Base-by-base conservation (phyloP, 176 grass and related monocot species). In the Guadua angustifolia region DNA sequence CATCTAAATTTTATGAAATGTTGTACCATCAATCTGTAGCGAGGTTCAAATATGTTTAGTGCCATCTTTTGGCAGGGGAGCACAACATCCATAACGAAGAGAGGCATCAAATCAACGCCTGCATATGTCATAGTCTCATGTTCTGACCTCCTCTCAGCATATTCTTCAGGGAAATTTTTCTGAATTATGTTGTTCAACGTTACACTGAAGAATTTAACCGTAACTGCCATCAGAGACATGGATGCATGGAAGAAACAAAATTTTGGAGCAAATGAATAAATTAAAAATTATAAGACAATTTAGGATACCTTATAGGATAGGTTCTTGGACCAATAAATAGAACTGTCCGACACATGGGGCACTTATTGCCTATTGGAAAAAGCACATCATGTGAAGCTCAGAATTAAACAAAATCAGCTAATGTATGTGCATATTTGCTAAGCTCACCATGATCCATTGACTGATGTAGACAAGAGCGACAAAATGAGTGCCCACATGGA, bases 21-120 rank as follows among this genome's bases (percentile, higher is more conserved):
- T 82, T 66, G 72, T 94, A 99, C 96, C 96, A 99, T 99, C 53
- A 99, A 74, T 66, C 96, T 95, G 86, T 99, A 99, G 88, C 96
- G 96, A 91, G 96, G 96, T 85, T 99, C 96, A 92, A 99, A 95
- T 92, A 99, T 99, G 82, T 99, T 95, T 74, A 99, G 81, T 84
- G 91, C 87, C 88, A 99, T 91, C 81, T 95, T 99, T 86, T 99
- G 96, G 81, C 86, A 89, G 47, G 96, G 96, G 46, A 99, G 88
- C 60, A 99, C 91, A 81, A 99, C 93, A 92, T 95, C 96, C 96
- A 99, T 99, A 78, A 99, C 93, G 89, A 99, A 99, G 78, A 99
- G 88, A 87, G 96, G 96, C 91, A 99, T 86, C 84, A 99, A 87
- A 87, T 99, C 91, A 81, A 90, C 33, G 21, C 96, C 93, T 83